These are phyloP conservation scores for Talaromyces sp. DNA, from an alignment of 2,329 filamentous ascomycete species.

Conservation along the genomic window DNA sequence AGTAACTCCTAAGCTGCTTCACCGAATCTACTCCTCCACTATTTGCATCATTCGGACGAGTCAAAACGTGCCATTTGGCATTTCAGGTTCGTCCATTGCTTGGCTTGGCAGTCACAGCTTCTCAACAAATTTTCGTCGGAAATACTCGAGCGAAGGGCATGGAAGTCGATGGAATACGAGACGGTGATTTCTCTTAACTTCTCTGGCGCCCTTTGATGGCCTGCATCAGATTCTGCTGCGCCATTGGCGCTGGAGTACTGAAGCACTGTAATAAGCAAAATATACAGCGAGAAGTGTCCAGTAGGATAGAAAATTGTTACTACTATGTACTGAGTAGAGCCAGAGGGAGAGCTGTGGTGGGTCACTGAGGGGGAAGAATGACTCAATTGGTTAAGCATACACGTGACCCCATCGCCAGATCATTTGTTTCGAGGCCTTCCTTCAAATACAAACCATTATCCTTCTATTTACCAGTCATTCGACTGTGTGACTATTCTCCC, in stretches of 20 bases:
- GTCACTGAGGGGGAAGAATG: not conserved
- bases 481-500: not conserved
- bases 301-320: not conserved
- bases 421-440: not conserved
- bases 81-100: not conserved
- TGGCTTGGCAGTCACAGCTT: not conserved
- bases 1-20: not conserved
- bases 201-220: not conserved
- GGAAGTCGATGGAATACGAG: conserved; percentile 1
- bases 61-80: conserved; percentile 7
- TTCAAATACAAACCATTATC: not conserved
- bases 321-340: not conserved
- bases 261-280: not conserved
- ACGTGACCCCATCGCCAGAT: conserved; percentile 7
- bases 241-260: not conserved
- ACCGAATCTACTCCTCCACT: not conserved
- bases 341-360: not conserved
- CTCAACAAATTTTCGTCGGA: not conserved
- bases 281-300: not conserved
- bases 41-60: not conserved
- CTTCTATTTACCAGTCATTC: not conserved
- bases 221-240: not conserved
- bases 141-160: not conserved
- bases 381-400: conserved; percentile 3
- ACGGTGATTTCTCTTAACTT: not conserved